These are phyloP conservation scores for Kurtzmaniella quercitrusa DNA, from an alignment of 1,139 yeast species.

Conservation along the genomic window DNA sequence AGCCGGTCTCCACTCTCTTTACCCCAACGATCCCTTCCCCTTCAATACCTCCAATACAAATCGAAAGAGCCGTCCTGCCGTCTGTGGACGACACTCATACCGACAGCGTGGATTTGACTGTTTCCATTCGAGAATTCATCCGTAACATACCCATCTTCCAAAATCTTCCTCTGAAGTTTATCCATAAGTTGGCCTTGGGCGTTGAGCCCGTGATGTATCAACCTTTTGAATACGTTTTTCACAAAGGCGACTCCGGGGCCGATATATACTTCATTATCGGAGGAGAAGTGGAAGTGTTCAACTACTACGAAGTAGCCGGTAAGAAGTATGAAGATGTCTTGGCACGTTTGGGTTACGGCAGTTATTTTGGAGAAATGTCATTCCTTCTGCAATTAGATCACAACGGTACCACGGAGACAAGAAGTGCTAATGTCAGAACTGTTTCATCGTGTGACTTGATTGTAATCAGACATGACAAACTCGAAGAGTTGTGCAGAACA, in stretches of 20 bases:
- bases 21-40: constrained; percentile 6
- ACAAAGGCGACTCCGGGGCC: constrained; percentile 54
- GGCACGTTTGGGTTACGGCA: constrained; percentile 59
- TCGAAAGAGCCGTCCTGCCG: background rate
- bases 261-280: constrained; percentile 63
- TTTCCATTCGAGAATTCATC: constrained; percentile 54
- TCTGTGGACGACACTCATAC: background rate
- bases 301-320: constrained; percentile 22
- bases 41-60: constrained; percentile 5
- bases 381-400: constrained; percentile 49
- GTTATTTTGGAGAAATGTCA: constrained; percentile 76
- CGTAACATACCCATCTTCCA: constrained; percentile 56
- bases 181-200: constrained; percentile 60
- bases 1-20: constrained; percentile 2
- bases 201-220: constrained; percentile 52
- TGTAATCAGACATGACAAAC: constrained; percentile 50
- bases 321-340: constrained; percentile 32
- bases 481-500: constrained; percentile 49
- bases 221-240: constrained; percentile 57
- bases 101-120: constrained; percentile 45
- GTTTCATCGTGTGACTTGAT: constrained; percentile 57
- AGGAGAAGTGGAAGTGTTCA: constrained; percentile 70
- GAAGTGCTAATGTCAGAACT: constrained; percentile 64
- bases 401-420: constrained; percentile 14
- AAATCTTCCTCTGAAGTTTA: constrained; percentile 49